Evolutionary conservation across 2,329 filamentous ascomycete genomes (phyloP).

Genomic region (Aspergillus sp.): DNA sequence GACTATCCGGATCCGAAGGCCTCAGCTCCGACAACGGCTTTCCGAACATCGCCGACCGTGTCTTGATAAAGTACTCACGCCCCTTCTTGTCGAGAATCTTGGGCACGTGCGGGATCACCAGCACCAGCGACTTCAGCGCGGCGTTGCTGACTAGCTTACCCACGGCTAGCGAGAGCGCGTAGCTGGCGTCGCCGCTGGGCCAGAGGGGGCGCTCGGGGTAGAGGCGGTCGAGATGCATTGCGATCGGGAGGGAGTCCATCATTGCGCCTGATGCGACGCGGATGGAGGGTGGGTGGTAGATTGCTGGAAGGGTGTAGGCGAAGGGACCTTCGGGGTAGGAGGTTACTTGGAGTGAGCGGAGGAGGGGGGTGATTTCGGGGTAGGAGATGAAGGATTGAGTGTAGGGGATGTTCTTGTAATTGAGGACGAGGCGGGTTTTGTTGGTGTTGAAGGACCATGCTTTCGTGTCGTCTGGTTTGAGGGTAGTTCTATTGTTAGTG

Average conservation of each 20-base stretch:
- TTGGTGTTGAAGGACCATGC: conserved; percentile 25
- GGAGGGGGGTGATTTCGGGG: conserved; percentile 22
- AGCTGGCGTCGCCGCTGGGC: conserved; percentile 28
- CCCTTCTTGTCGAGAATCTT: conserved; percentile 22
- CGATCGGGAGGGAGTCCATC: conserved; percentile 30
- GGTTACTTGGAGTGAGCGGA: conserved; percentile 16
- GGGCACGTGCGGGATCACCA: conserved; percentile 20
- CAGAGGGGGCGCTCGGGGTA: conserved; percentile 26
- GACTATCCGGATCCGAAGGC: conserved; percentile 14
- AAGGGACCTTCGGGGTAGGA: conserved; percentile 9
- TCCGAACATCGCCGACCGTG: conserved; percentile 19
- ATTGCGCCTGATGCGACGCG: conserved; percentile 19
- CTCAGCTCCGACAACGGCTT: conserved; percentile 23
- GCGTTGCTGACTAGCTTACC: conserved; percentile 7
- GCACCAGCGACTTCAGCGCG: neutral
- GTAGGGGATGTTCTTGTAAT: conserved; percentile 22
- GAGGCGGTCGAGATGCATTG: conserved; percentile 22
- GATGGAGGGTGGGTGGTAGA: conserved; percentile 19
- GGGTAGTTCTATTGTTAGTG: neutral
- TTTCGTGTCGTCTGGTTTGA: conserved; percentile 17
- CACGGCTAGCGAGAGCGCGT: conserved; percentile 22
- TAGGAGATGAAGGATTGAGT: conserved; percentile 22
- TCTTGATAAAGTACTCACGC: conserved; percentile 24
- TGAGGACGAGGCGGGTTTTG: conserved; percentile 18
- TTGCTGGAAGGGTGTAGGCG: conserved; percentile 29